Conservation (phyloP, 257 asterid species). For the Nicotiana attenuata region DNA sequence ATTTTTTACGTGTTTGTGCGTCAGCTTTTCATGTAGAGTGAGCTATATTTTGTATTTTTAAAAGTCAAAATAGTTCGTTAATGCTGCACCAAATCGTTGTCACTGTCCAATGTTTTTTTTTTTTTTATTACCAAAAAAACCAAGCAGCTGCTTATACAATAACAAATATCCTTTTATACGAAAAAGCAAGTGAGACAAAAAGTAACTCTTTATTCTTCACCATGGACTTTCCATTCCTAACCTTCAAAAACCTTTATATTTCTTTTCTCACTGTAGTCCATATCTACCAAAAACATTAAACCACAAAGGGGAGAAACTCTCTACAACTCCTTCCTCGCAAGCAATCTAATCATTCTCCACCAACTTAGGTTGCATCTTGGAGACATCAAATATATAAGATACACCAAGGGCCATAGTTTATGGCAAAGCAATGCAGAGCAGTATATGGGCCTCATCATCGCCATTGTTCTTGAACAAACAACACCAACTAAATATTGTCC, state of each 20-base stretch:
- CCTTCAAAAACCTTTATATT: not conserved
- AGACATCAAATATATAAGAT: not conserved
- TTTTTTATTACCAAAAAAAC: not conserved
- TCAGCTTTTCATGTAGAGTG: not conserved
- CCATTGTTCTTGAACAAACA: not conserved
- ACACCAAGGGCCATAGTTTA: not conserved
- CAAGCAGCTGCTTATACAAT: not conserved
- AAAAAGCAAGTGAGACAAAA: not conserved
- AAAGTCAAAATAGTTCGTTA: not conserved
- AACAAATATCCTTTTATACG: not conserved
- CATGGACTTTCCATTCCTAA: not conserved
- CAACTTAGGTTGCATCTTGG: not conserved
- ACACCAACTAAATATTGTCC: not conserved
- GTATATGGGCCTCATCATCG: not conserved
- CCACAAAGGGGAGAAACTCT: not conserved
- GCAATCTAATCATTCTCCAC: not conserved
- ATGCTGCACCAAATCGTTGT: not conserved
- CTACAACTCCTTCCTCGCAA: not conserved
- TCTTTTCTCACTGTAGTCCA: not conserved
- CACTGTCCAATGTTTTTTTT: not conserved
- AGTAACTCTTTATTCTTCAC: not conserved
- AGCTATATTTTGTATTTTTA: not conserved
- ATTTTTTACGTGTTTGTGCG: not conserved
- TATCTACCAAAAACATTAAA: not conserved
- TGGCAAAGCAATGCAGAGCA: not conserved